Evolutionary conservation across 805 yeast species (phyloP).

Genomic region (Kockiozyma suomiensis): DNA sequence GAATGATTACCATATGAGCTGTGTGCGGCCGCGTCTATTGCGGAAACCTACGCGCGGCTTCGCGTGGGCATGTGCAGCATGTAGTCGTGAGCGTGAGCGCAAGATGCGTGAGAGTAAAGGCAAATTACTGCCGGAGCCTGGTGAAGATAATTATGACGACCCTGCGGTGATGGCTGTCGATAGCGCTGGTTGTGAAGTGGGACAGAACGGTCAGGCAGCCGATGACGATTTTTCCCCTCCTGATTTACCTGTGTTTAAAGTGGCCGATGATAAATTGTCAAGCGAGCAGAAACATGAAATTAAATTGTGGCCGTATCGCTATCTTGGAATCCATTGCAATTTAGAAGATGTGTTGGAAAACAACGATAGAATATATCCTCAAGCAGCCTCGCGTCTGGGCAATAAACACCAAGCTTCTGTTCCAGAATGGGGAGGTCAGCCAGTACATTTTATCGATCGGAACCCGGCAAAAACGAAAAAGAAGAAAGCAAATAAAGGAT

Average conservation of each 20-base stretch:
- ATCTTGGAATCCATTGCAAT: conserved; percentile 72
- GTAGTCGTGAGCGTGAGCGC: conserved; percentile 64
- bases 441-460: conserved; percentile 53
- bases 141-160: conserved; percentile 18
- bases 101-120: conserved; percentile 46
- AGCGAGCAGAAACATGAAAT: conserved; percentile 39
- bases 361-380: conserved; percentile 77
- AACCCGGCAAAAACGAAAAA: conserved; percentile 38
- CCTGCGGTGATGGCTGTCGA: neutral
- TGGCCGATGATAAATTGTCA: conserved; percentile 33
- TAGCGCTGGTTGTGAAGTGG: conserved; percentile 2
- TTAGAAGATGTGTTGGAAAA: conserved; percentile 76
- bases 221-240: conserved; percentile 14
- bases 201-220: neutral
- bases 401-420: conserved; percentile 64
- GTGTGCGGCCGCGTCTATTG: conserved; percentile 81
- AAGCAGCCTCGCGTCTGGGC: conserved; percentile 78
- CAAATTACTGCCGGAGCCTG: conserved; percentile 22
- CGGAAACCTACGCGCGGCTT: conserved; percentile 84
- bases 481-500: conserved; percentile 32
- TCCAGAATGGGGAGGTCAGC: conserved; percentile 65
- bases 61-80: conserved; percentile 85
- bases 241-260: conserved; percentile 37
- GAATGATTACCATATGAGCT: conserved; percentile 71
- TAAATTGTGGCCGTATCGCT: conserved; percentile 70